Evolutionary conservation across 495 filamentous ascomycete genomes (phyloP), one percentile per base, ranked within the genome.

Genomic region (Penicillium chermesinum): DNA sequence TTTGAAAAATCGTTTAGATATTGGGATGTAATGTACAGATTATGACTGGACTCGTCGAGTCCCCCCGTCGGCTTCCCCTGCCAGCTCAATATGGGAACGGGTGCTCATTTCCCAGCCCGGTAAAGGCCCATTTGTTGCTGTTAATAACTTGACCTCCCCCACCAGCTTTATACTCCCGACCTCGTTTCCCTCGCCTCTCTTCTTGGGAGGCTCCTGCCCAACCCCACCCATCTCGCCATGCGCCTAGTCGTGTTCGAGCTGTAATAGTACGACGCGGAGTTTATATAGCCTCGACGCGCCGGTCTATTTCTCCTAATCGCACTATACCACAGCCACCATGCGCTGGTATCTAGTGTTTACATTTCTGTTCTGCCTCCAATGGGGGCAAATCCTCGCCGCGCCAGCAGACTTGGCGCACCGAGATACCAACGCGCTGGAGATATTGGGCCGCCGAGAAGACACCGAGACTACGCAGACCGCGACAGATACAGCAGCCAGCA

Each of bases 311-410:
- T 10, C 25, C 5, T 10, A 36, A 38, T 46, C 17, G 44, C 34
- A 27, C 2, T 15, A 18, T 13, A 13, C 27, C 19, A 15, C 25
- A 9, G 25, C 1, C 49, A 58, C 39, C 6, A 63, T 63, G 60
- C 54, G 54, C 52, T 61, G 58, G 49, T 41, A 36, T 21, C 38
- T 49, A 17, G 22, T 55, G 2, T 15, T 52, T 17, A 34, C 45
- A 1, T 41, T 55, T 6, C 3, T 56, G 17, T 2, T 49, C 49
- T 33, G 35, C 50, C 10, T 40, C 49, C 10, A 47, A 7, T 45
- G 49, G 13, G 42, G 46, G 21, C 46, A 50, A 45, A 13, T 44
- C 44, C 27, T 58, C 16, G 54, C 57, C 15, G 60, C 60, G 1
- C 60, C 60, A 13, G 41, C 38, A 6, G 37, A 32, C 14, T 32